Evolutionary conservation across 2,329 filamentous ascomycete species (phyloP).

Genomic region (Penicillium sumatraense): DNA sequence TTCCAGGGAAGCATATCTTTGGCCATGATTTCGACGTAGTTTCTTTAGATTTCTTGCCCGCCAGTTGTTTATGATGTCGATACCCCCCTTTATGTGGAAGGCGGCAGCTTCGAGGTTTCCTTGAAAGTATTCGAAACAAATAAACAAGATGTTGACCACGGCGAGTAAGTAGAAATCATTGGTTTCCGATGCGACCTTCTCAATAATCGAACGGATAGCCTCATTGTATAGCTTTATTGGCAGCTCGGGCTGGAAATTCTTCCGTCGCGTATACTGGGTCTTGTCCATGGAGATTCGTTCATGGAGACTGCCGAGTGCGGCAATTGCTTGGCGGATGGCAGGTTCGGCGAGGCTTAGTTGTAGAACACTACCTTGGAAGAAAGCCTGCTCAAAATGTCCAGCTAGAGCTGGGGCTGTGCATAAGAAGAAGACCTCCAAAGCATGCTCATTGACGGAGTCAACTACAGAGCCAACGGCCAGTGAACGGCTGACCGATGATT

Average conservation of each 20-base stretch:
- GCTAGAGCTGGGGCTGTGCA: conserved; percentile 67
- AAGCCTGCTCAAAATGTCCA: conserved; percentile 68
- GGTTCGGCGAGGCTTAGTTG: conserved; percentile 66
- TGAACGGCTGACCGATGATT: background rate
- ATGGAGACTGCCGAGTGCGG: conserved; percentile 70
- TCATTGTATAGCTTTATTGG: conserved; percentile 19
- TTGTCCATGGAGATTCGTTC: conserved; percentile 55
- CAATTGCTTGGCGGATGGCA: conserved; percentile 67
- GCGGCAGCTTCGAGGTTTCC: conserved; percentile 32
- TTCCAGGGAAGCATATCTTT: conserved; percentile 8
- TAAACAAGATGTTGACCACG: conserved; percentile 68
- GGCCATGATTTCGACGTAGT: background rate
- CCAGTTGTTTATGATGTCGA: conserved; percentile 20
- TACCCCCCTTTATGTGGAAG: conserved; percentile 17
- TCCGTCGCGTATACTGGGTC: conserved; percentile 28
- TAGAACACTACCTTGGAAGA: conserved; percentile 67
- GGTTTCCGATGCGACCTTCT: conserved; percentile 51
- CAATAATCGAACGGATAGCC: conserved; percentile 16
- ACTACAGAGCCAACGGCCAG: conserved; percentile 4
- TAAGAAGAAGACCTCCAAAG: conserved; percentile 50
- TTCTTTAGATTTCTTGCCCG: conserved; percentile 7
- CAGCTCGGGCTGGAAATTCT: background rate
- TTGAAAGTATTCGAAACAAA: conserved; percentile 62
- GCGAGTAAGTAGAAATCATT: conserved; percentile 45
- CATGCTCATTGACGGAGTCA: conserved; percentile 10